A percentile compares a stretch with the other conserved stretches of the same genome.
phyloP scores from a whole-genome alignment of 768 basidiomycete species.

The Xerocomus spinulosus region DNA sequence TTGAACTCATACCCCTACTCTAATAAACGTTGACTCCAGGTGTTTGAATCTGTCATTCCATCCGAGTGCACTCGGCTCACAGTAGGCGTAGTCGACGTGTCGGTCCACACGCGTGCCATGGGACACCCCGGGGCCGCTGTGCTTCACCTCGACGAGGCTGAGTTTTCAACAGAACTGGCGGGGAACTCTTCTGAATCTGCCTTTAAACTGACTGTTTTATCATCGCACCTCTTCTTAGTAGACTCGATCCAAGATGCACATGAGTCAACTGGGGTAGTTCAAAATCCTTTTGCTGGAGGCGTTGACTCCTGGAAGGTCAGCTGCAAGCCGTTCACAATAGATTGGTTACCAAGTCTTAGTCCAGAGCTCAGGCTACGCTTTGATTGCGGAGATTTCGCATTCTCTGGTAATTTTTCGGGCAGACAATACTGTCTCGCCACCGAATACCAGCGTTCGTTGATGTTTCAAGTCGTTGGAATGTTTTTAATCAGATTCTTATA shows the following conservation, averaged over 20 bases:
- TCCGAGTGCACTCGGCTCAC: constrained; percentile 75
- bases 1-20: not conserved
- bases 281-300: constrained; percentile 30
- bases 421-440: constrained; percentile 25
- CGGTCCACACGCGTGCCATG: constrained; percentile 55
- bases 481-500: constrained; percentile 24
- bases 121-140: constrained; percentile 63
- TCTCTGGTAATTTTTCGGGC: constrained; percentile 41
- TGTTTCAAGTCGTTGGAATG: not conserved
- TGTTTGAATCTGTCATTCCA: constrained; percentile 91
- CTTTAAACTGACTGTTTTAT: constrained; percentile 45
- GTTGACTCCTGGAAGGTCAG: constrained; percentile 65
- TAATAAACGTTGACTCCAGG: constrained; percentile 39
- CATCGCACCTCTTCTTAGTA: constrained; percentile 48
- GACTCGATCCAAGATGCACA: constrained; percentile 45
- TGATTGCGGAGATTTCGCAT: constrained; percentile 55
- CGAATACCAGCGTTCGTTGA: constrained; percentile 38
- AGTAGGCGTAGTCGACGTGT: constrained; percentile 63
- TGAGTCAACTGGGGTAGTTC: constrained; percentile 15
- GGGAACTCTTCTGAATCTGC: constrained; percentile 57
- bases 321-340: constrained; percentile 3
- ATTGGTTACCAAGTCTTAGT: constrained; percentile 1
- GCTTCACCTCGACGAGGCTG: constrained; percentile 56
- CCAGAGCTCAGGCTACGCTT: constrained; percentile 64
- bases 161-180: constrained; percentile 69